Base-by-base conservation (phyloP, 2,329 filamentous ascomycete species). In the Myriosclerotinia scirpicola region DNA sequence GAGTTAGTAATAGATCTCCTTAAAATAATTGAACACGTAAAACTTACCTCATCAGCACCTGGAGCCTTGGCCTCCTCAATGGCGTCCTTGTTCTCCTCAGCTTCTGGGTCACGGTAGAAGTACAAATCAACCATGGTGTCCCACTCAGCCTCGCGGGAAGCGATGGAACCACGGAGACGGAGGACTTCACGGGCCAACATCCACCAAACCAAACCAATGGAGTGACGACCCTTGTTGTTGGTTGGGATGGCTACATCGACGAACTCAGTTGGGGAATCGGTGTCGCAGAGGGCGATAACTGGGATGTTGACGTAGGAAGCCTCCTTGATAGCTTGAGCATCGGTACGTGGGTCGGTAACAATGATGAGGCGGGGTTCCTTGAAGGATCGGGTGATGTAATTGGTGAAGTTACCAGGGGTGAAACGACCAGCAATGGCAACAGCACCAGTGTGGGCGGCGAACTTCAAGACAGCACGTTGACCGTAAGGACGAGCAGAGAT, bases 341-440 rank as follows among this genome's bases (percentile, higher is more conserved):
- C 95, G 86, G 96, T 99, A 84, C 96, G 94, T 78, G 95, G 95
- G 83, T 99, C 95, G 84, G 95, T 99, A 79, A 99, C 95, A 81
- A 99, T 89, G 84, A 99, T 98, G 80, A 99, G 88, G 83, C 96
- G 96, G 80, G 95, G 95, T 87, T 99, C 95, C 90, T 97, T 97
- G 93, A 99, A 99, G 74, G 95, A 98, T 80, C 95, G 94, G 83
- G 96, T 99, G 90, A 99, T 99, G 91, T 99, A 99, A 90, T 99
- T 99, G 88, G 95, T 99, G 90, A 99, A 99, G 84, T 94, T 97
- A 91, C 95, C 95, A 81, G 95, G 95, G 80, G 95, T 99, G 91
- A 99, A 99, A 82, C 95, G 95, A 85, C 95, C 95, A 79, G 95
- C 96, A 79, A 99, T 99, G 82, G 95, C 91, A 79, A 93, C 91